Evolutionary conservation across 495 filamentous ascomycete species (phyloP).

Genomic region (Lasiosphaeriaceae sp.): DNA sequence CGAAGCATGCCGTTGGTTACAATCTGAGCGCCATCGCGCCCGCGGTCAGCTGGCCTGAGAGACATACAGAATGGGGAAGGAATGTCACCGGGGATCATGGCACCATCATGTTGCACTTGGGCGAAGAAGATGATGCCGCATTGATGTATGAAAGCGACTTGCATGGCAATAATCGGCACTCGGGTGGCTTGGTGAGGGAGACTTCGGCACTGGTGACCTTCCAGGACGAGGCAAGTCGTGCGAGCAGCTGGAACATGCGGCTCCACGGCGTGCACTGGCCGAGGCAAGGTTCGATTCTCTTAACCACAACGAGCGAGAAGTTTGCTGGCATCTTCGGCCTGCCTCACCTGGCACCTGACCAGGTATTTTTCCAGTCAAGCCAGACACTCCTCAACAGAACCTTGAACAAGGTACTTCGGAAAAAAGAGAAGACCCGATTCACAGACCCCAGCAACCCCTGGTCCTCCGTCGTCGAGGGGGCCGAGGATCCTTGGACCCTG

Average conservation of each 20-base stretch:
- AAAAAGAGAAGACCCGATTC: slow-evolving; percentile 49
- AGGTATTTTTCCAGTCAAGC: slow-evolving; percentile 61
- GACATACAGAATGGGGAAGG: slow-evolving; percentile 52
- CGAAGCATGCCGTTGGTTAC: slow-evolving; percentile 34
- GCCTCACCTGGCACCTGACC: slow-evolving; percentile 72
- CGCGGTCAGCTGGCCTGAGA: slow-evolving; percentile 34
- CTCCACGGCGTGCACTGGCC: slow-evolving; percentile 83
- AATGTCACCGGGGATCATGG: slow-evolving; percentile 64
- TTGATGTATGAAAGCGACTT: slow-evolving; percentile 32
- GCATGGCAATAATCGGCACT: slow-evolving; percentile 7
- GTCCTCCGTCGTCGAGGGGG: slow-evolving; percentile 57
- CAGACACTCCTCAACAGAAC: slow-evolving; percentile 67
- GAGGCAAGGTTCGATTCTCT: slow-evolving; percentile 65
- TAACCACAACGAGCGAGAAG: slow-evolving; percentile 88
- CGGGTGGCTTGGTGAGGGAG: slow-evolving; percentile 45
- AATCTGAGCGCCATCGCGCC: slow-evolving; percentile 48
- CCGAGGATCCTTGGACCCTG: slow-evolving; percentile 53
- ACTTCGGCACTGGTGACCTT: slow-evolving; percentile 64
- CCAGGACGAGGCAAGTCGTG: slow-evolving; percentile 61
- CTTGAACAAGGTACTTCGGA: slow-evolving; percentile 60
- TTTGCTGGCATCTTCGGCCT: slow-evolving; percentile 84
- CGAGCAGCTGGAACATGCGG: slow-evolving; percentile 68
- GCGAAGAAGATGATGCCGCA: slow-evolving; percentile 44
- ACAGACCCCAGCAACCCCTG: slow-evolving; percentile 49
- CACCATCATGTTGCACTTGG: slow-evolving; percentile 49